Percentiles rank a stretch among this genome's conserved stretches.
Evolutionary conservation across 805 yeast species (phyloP).

Genomic region (Clavispora vitiphila): DNA sequence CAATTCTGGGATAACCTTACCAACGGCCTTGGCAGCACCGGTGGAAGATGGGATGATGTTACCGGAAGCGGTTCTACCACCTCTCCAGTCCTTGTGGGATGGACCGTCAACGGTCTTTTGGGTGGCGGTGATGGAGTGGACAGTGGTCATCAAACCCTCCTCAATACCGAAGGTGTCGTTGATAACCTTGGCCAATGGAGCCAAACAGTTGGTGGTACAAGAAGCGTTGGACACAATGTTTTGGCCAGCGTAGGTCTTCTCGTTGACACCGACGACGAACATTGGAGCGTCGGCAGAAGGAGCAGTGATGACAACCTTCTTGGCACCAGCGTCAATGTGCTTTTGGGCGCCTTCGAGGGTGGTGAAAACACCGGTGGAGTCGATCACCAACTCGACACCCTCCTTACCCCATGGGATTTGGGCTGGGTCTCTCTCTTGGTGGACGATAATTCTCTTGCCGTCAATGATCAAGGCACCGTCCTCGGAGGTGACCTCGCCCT

Average conservation of each 20-base stretch:
- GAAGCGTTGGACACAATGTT: constrained; percentile 32
- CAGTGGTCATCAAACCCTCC: constrained; percentile 35
- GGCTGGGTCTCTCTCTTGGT: constrained; percentile 32
- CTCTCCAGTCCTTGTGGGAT: constrained; percentile 37
- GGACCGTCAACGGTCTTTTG: constrained; percentile 36
- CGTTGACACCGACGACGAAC: constrained; percentile 34
- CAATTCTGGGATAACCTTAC: constrained; percentile 33
- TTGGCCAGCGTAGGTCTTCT: constrained; percentile 29
- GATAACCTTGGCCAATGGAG: constrained; percentile 34
- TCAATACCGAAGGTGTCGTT: constrained; percentile 31
- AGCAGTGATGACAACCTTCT: constrained; percentile 31
- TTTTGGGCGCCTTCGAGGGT: constrained; percentile 30
- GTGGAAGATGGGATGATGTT: constrained; percentile 34
- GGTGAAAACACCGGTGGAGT: constrained; percentile 35
- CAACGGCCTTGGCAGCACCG: constrained; percentile 36
- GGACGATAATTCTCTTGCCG: constrained; percentile 25
- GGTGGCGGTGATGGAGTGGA: constrained; percentile 34
- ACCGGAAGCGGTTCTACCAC: constrained; percentile 34
- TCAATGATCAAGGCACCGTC: constrained; percentile 22
- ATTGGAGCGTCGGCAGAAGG: constrained; percentile 34
- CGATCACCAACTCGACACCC: constrained; percentile 29
- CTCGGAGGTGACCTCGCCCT: constrained; percentile 24
- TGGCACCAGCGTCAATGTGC: constrained; percentile 34
- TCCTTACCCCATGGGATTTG: constrained; percentile 31
- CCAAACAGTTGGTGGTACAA: constrained; percentile 35